These are phyloP conservation scores for Cladosporium oxysporum DNA, from an alignment of 2,329 filamentous ascomycete genomes.

Conservation along the genomic window DNA sequence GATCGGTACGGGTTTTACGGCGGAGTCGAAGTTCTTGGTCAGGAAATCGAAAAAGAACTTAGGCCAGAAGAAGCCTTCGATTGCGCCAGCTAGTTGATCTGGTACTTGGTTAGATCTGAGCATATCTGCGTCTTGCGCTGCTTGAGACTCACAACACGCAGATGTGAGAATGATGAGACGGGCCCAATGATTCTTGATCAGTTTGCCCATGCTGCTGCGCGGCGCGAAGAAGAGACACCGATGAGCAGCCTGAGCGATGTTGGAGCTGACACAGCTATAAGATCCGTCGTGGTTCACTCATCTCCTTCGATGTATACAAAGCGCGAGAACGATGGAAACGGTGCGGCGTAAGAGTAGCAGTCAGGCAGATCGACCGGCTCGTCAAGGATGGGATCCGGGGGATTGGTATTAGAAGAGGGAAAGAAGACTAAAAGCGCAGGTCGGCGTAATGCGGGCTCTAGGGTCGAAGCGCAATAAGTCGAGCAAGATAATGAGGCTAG, in stretches of 20 bases:
- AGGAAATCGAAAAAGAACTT: conserved; percentile 98
- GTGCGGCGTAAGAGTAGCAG: conserved; percentile 6
- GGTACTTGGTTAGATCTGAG: conserved; percentile 14
- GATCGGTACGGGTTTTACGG: conserved; percentile 83
- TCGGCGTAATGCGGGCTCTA: conserved; percentile 17
- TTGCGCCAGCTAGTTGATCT: conserved; percentile 84
- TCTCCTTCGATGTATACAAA: conserved; percentile 1
- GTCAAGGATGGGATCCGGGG: conserved; percentile 12
- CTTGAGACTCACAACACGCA: conserved; percentile 63
- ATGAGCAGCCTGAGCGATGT: conserved; percentile 5
- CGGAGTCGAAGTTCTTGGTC: conserved; percentile 83
- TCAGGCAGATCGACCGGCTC: conserved; percentile 19
- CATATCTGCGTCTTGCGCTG: not conserved
- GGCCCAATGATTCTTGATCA: conserved; percentile 99
- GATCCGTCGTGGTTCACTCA: conserved; percentile 3
- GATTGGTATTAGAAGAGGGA: conserved; percentile 18
- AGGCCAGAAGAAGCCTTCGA: conserved; percentile 95
- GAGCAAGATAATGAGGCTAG: conserved; percentile 14
- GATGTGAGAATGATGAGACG: conserved; percentile 89
- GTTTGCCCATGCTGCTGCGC: conserved; percentile 73
- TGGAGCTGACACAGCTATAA: conserved; percentile 16
- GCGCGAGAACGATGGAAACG: not conserved
- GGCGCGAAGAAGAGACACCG: conserved; percentile 3
- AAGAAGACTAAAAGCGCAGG: conserved; percentile 17
- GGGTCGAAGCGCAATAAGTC: not conserved